Base-by-base conservation (phyloP, 1,284 basidiomycete species). In the Puccinia polysora region DNA sequence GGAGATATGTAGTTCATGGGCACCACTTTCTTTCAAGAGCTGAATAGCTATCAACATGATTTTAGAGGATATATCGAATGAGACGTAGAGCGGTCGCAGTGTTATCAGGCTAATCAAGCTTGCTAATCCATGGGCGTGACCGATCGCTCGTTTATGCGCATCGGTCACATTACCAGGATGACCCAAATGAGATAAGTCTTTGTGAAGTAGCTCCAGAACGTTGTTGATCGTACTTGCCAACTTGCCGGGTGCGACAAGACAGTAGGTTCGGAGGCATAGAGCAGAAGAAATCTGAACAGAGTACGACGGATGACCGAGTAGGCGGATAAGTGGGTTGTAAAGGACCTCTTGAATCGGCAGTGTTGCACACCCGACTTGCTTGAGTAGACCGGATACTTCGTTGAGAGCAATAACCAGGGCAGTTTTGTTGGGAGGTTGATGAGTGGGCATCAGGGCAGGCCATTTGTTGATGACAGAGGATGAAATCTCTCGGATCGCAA, bases 311-410 rank as follows among this genome's bases (percentile, higher is more conserved):
- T 98, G 95, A 3, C 88, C 84, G 12, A 97, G 84, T 18, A 97
- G 85, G 10, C 89, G 88, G 14, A 92, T 82, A 25, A 97, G 81
- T 0, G 95, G 91, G 70, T 96, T 92, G 4, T 87, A 84, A 20
- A 97, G 83, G 2, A 90, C 88, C 75, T 95, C 93, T 82, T 96
- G 89, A 4, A 97, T 88, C 18, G 88, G 87, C 28, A 88, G 86
- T 0, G 94, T 91, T 0, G 91, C 89, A 78, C 93, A 97, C 0
- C 95, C 94, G 8, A 98, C 84, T 77, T 95, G 90, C 63, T 88
- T 87, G 1, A 98, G 81, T 2, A 98, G 81, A 2, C 89, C 90
- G 0, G 91, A 87, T 20, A 91, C 86, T 80, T 97, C 94, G 60
- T 88, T 84, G 14, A 98, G 83, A 1, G 87, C 88, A 23, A 95